Evolutionary conservation across 2,329 filamentous ascomycete species (phyloP), one percentile per base, ranked within the genome.

Genomic region (Phoma sp.): DNA sequence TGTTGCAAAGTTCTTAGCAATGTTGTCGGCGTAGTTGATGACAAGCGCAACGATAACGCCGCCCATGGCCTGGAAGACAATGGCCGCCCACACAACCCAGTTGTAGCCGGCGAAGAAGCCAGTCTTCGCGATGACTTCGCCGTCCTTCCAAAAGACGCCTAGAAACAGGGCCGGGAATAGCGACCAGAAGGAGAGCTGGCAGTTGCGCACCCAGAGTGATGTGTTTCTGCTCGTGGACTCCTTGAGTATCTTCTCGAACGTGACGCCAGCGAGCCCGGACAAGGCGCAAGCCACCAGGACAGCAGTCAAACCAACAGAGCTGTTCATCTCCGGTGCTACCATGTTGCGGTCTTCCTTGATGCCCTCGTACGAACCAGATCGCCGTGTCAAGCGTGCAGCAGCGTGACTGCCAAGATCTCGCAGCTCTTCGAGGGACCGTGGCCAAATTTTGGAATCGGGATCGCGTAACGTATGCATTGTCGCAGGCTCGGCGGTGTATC

Each of bases 91-190:
- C 3, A 98, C 93, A 18, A 93, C 82, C 82, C 86, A 89, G 72
- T 96, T 97, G 77, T 98, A 99, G 2, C 95, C 95, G 52, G 90
- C 89, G 65, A 99, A 98, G 76, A 98, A 96, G 10, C 95, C 95
- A 58, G 90, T 86, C 73, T 89, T 86, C 24, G 88, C 83, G 60
- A 99, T 92, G 36, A 89, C 88, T 57, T 87, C 85, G 24, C 93
- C 95, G 63, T 99, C 95, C 60, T 91, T 90, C 77, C 90, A 90
- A 2, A 96, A 77, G 5, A 98, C 88, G 1, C 93, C 95, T 47
- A 96, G 82, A 52, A 98, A 86, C 0, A 97, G 80, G 0, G 93
- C 90, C 0, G 93, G 91, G 66, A 97, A 93, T 1, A 98, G 80
- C 1, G 93, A 96, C 78, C 96, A 99, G 70, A 97, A 90, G 0